phyloP scores from a whole-genome alignment of 2,329 filamentous ascomycete species.

The Keithomyces neogunnii region DNA sequence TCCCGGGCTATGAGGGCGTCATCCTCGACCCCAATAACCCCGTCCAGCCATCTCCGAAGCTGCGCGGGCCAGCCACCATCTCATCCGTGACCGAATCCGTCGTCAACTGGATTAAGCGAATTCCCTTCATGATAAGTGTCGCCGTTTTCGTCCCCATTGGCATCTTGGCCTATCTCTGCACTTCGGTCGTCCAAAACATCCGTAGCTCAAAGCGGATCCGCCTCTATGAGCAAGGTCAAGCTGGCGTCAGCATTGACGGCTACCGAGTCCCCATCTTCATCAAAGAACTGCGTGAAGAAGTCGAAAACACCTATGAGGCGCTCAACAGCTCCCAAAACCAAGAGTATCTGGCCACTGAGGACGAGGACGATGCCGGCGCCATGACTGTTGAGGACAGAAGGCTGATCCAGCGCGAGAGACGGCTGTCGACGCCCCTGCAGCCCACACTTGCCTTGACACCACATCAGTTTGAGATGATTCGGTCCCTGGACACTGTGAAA shows the following conservation, averaged over 20 bases:
- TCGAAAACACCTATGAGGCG: slow-evolving; percentile 71
- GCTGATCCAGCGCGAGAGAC: slow-evolving; percentile 31
- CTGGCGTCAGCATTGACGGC: slow-evolving; percentile 56
- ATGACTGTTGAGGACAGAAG: slow-evolving; percentile 30
- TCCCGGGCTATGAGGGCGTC: slow-evolving; percentile 65
- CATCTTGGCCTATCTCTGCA: slow-evolving; percentile 62
- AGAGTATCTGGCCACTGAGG: slow-evolving; percentile 58
- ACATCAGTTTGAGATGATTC: slow-evolving; percentile 79
- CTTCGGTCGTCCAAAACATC: slow-evolving; percentile 67
- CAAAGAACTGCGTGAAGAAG: slow-evolving; percentile 64
- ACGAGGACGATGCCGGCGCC: slow-evolving; percentile 33
- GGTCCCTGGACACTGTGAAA: slow-evolving; percentile 58
- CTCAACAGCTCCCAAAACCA: slow-evolving; percentile 60
- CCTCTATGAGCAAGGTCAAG: slow-evolving; percentile 63
- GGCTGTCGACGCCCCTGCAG: slow-evolving; percentile 36
- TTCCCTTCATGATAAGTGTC: slow-evolving; percentile 59
- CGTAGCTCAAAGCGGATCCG: slow-evolving; percentile 67
- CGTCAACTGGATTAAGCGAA: slow-evolving; percentile 33
- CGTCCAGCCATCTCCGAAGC: slow-evolving; percentile 37
- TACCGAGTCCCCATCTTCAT: slow-evolving; percentile 73
- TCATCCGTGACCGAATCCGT: slow-evolving; percentile 23
- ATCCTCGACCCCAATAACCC: slow-evolving; percentile 63
- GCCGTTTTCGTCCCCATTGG: slow-evolving; percentile 67
- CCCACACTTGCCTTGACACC: slow-evolving; percentile 71
- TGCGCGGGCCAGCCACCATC: slow-evolving; percentile 17